Conservation (phyloP, 2,329 filamentous ascomycete species). For the Exserohilum turcica region DNA sequence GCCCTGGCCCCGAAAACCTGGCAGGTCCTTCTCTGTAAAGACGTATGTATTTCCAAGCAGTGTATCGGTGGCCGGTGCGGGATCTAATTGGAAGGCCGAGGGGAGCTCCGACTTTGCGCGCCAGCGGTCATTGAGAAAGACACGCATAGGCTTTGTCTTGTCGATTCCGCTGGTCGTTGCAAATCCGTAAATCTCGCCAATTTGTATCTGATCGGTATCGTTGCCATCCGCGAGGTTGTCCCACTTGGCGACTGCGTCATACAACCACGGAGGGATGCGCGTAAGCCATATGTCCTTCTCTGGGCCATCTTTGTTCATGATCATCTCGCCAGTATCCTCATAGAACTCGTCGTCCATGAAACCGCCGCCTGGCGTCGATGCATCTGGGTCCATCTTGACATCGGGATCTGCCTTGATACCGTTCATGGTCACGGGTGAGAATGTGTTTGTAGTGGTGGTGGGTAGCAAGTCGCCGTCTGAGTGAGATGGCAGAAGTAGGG, state of each 20-base stretch:
- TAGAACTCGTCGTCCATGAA: slow-evolving; percentile 51
- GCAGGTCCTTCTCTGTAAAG: slow-evolving; percentile 91
- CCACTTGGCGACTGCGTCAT: slow-evolving; percentile 45
- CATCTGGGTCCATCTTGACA: slow-evolving; percentile 38
- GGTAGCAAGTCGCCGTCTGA: neutral
- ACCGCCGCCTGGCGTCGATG: slow-evolving; percentile 37
- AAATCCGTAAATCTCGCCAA: slow-evolving; percentile 44
- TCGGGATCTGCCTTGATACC: slow-evolving; percentile 49
- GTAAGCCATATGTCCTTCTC: slow-evolving; percentile 45
- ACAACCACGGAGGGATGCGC: slow-evolving; percentile 49
- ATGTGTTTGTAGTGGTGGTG: neutral
- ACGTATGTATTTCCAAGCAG: slow-evolving; percentile 85
- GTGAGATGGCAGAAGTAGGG: neutral
- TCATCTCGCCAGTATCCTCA: slow-evolving; percentile 53
- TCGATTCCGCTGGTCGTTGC: slow-evolving; percentile 34
- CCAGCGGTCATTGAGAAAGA: slow-evolving; percentile 68
- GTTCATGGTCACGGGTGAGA: slow-evolving; percentile 38
- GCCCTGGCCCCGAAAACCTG: slow-evolving; percentile 64
- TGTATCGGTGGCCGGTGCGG: slow-evolving; percentile 56
- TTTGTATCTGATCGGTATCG: slow-evolving; percentile 47
- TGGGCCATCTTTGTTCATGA: slow-evolving; percentile 35
- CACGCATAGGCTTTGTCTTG: slow-evolving; percentile 60
- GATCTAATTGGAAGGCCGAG: slow-evolving; percentile 83
- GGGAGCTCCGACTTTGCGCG: slow-evolving; percentile 76
- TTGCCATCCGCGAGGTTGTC: slow-evolving; percentile 42